Base-by-base conservation (phyloP, 1,284 basidiomycete species). In the Polyporus tsugae region DNA sequence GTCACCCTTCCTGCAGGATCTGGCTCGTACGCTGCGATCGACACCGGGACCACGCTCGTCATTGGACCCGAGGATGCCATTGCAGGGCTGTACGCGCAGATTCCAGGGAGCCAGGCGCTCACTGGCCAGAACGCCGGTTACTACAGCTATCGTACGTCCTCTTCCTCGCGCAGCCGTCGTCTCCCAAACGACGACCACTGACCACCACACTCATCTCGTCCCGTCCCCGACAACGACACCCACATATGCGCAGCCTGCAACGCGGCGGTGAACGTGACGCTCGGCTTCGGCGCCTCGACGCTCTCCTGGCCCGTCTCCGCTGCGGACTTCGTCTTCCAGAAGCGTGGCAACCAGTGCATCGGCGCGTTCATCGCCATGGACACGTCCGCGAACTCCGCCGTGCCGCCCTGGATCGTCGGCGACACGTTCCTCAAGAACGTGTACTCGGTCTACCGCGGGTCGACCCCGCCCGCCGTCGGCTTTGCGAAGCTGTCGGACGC, bases 371-470 rank as follows among this genome's bases (percentile, higher is more conserved):
- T 98, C 78, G 85, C 85, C 62, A 82, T 95, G 60, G 78, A 84
- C 62, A 82, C 84, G 0, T 76, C 80, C 36, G 22, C 11, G 6
- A 82, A 85, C 1, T 78, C 80, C 22, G 84, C 80, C 58, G 83
- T 87, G n/a, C 92, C 94, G 2, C 72, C 82, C 19, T 98, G 95
- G 93, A 97, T 98, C 74, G 83, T 98, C 57, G 97, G 97, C 29
- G 96, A 97, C 76, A 93, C 94, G 0, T 99, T 99, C 86, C 86
- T 99, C 61, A 98, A 97, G 88, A 97, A 96, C 77, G 93, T 95
- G 0, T 97, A 96, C 81, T 91, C 94, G 0, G 93, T 95, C 6
- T 97, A 91, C 83, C 87, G 93, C 52, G 92, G 89, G 73, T 22
- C 46, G 22, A 80, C 83, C 33, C 93, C 95, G 0, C 80, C 92